Conservation (phyloP, 2,329 filamentous ascomycete species). For the Lachnellula willkommii region DNA sequence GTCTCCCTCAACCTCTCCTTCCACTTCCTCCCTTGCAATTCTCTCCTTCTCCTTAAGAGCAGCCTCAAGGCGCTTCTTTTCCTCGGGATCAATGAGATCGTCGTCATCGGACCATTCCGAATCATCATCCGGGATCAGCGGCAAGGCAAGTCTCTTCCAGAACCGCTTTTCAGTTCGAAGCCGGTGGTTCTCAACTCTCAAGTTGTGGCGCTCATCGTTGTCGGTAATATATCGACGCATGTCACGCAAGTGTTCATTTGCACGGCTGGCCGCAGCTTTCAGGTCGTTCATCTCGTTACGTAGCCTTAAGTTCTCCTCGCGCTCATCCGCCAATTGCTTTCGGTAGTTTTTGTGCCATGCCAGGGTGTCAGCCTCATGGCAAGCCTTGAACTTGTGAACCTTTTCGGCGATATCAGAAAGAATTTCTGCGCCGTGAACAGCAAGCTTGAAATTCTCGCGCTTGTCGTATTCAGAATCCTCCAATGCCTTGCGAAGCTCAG, state of each 20-base stretch:
- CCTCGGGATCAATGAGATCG: constrained; percentile 55
- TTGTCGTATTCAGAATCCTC: constrained; percentile 56
- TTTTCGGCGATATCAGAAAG: constrained; percentile 55
- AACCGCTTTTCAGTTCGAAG: constrained; percentile 55
- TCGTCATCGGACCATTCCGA: constrained; percentile 57
- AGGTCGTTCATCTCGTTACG: constrained; percentile 64
- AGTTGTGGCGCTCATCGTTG: constrained; percentile 49
- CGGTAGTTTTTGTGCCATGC: constrained; percentile 64
- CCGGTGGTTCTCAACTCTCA: constrained; percentile 47
- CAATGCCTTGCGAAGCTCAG: constrained; percentile 55
- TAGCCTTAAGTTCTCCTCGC: constrained; percentile 57
- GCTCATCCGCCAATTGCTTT: constrained; percentile 58
- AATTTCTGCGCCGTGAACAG: constrained; percentile 50
- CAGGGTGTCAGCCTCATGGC: constrained; percentile 55
- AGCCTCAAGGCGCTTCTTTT: constrained; percentile 45
- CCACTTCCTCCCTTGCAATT: constrained; percentile 14
- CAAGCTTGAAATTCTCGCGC: constrained; percentile 54
- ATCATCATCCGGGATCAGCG: constrained; percentile 54
- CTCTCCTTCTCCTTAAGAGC: constrained; percentile 23
- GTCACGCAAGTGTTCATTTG: constrained; percentile 52
- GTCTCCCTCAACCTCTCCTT: constrained; percentile 15
- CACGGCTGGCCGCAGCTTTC: constrained; percentile 53
- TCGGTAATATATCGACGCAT: constrained; percentile 55
- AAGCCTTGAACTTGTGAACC: constrained; percentile 61
- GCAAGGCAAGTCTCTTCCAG: constrained; percentile 64